Percentiles rank a stretch among this genome's conserved stretches.
Evolutionary conservation across 768 basidiomycete genomes (phyloP).

Genomic region (Phaeolepiota aurea): DNA sequence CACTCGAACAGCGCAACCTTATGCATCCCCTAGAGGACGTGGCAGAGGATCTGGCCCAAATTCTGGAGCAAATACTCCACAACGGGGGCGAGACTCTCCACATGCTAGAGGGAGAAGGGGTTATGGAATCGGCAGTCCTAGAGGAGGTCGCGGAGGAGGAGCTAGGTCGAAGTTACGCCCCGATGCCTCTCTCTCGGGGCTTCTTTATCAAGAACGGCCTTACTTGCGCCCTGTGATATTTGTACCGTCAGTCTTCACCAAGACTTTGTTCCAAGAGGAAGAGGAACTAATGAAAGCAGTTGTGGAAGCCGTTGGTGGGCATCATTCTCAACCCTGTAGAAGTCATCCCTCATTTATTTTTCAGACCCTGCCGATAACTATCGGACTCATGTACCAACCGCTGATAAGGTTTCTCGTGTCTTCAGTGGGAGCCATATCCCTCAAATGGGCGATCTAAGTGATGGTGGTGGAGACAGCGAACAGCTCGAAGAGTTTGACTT

Average conservation of each 20-base stretch:
- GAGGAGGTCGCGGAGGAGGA: constrained; percentile 18
- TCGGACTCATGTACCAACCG: constrained; percentile 57
- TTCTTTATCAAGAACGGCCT: constrained; percentile 52
- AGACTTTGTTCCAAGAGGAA: constrained; percentile 43
- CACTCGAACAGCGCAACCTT: constrained; percentile 1
- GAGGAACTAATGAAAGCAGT: constrained; percentile 55
- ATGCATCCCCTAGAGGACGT: constrained; percentile 1
- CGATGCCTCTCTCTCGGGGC: constrained; percentile 45
- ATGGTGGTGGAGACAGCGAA: constrained; percentile 24
- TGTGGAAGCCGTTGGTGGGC: constrained; percentile 44
- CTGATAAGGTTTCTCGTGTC: constrained; percentile 54
- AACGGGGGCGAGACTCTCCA: constrained; percentile 13
- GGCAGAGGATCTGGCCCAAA: not conserved
- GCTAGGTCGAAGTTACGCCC: constrained; percentile 20
- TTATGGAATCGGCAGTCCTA: constrained; percentile 15
- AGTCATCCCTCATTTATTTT: constrained; percentile 4
- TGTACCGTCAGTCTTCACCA: constrained; percentile 49
- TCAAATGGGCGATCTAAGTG: constrained; percentile 13
- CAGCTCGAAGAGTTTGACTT: constrained; percentile 60
- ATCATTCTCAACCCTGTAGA: not conserved
- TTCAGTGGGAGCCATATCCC: constrained; percentile 36
- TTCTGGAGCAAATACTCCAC: constrained; percentile 1
- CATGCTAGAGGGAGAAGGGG: constrained; percentile 11
- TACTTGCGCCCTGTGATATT: constrained; percentile 62
- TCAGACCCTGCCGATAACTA: constrained; percentile 34